Percentiles rank a stretch among this genome's conserved stretches.
phyloP scores from a whole-genome alignment of 2,329 filamentous ascomycete genomes.

The Ophiostoma sp. region DNA sequence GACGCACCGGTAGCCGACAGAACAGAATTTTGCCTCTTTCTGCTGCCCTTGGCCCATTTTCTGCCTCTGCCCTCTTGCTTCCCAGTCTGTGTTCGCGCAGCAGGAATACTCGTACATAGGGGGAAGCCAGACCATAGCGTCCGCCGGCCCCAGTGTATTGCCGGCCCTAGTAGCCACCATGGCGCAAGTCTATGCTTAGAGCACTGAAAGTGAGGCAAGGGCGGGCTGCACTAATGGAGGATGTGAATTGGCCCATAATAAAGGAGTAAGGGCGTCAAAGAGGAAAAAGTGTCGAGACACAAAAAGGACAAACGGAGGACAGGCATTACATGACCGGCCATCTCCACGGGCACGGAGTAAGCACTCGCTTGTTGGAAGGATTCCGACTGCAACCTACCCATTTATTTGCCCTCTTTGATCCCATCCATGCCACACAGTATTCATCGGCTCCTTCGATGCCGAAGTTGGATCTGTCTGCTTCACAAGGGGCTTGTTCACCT shows the following conservation, averaged over 20 bases:
- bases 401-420: too few species aligned
- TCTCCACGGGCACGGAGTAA: too few species aligned
- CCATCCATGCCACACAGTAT: too few species aligned
- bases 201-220: constrained; percentile 2
- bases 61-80: background rate
- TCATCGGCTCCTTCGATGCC: too few species aligned
- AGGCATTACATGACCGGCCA: background rate
- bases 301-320: background rate
- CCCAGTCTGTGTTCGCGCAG: background rate
- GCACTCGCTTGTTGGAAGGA: too few species aligned
- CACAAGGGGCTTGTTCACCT: background rate
- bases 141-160: background rate
- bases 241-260: background rate
- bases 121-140: background rate
- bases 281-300: background rate
- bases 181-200: background rate
- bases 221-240: background rate
- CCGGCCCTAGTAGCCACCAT: constrained; percentile 1
- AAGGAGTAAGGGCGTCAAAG: background rate
- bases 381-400: too few species aligned
- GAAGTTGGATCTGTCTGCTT: background rate
- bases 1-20: constrained; percentile 3
- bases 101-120: background rate
- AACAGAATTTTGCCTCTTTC: background rate
- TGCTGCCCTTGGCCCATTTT: background rate